These are phyloP conservation scores for Lactarius deliciosus DNA, from an alignment of 768 basidiomycete genomes.

Conservation along the genomic window DNA sequence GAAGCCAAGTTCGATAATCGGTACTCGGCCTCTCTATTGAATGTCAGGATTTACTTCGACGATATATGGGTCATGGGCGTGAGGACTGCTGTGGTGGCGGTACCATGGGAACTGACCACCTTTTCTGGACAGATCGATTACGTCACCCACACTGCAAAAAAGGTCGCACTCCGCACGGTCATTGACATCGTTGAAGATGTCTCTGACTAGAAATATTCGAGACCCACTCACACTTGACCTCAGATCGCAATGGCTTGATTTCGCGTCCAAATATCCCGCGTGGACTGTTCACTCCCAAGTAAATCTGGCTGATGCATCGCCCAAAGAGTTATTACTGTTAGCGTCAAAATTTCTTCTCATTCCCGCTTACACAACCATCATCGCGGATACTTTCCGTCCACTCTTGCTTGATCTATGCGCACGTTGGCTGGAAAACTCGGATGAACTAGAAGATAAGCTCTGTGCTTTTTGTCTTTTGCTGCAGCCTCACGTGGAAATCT, in stretches of 20 bases:
- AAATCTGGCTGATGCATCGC: not conserved
- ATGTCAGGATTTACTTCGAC: not conserved
- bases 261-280: slow-evolving; percentile 13
- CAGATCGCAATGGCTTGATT: slow-evolving; percentile 17
- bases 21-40: not conserved
- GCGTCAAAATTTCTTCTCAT: slow-evolving; percentile 61
- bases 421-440: slow-evolving; percentile 66
- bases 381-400: slow-evolving; percentile 72
- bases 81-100: no score
- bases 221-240: slow-evolving; percentile 22
- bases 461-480: slow-evolving; percentile 62
- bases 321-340: slow-evolving; percentile 31
- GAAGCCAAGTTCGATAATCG: not conserved
- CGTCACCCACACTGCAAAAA: not conserved
- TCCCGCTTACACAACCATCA: slow-evolving; percentile 59
- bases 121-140: not conserved
- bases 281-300: slow-evolving; percentile 5
- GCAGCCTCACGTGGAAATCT: slow-evolving; percentile 70
- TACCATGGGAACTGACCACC: not conserved
- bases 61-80: not conserved
- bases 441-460: slow-evolving; percentile 51
- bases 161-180: not conserved
- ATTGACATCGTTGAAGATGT: slow-evolving; percentile 6
- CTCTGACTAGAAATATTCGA: slow-evolving; percentile 8
- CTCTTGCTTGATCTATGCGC: slow-evolving; percentile 78